Base-by-base conservation (phyloP, 306 rosid species). In the Cicer yamashitae region DNA sequence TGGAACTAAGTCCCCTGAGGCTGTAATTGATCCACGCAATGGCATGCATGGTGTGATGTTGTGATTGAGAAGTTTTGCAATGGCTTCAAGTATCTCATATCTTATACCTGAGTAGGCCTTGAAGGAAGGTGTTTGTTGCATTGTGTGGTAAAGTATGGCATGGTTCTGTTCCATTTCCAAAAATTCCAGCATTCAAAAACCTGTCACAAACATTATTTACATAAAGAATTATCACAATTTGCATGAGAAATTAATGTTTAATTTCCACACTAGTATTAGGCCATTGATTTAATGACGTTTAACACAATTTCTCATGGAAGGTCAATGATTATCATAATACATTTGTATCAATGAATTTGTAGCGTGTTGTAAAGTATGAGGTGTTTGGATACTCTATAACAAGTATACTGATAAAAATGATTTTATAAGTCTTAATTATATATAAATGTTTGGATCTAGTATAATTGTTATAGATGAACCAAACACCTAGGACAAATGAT, bases 1-100 rank as follows among this genome's bases (percentile, higher is more conserved):
- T 14, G 89, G 89, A 50, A 86, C 80, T n/a, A 79, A 64, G 74
- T 82, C 89, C 1, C 84, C 84, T 2, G 86, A 86, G 64, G 89
- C 86, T 0, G 85, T 75, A 57, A 86, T 86, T 17, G 89, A 82
- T 52, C 86, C 89, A 0, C 85, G 80, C 51, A 86, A 51, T 7
- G 86, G 89, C 37, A 86, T 65, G 20, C 83, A 73, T 48, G 89
- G 87, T n/a, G 89, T 82, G 0, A 86, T 83, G 74, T 43, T 64
- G 62, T 77, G 83, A 41, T 86, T 86, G 34, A 86, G 87, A 0
- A 82, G 77, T 60, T 86, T 82, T 0, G 75, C 57, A 34, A 86
- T 86, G 50, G 85, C 82, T 74, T 86, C 84, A 11, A 79, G 82
- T 13, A 86, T 82, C 69, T 80, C 72, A 70, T 62, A 86, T 77